Conservation (phyloP, 108 stramenopile species). For the Epithemia pelagica region DNA sequence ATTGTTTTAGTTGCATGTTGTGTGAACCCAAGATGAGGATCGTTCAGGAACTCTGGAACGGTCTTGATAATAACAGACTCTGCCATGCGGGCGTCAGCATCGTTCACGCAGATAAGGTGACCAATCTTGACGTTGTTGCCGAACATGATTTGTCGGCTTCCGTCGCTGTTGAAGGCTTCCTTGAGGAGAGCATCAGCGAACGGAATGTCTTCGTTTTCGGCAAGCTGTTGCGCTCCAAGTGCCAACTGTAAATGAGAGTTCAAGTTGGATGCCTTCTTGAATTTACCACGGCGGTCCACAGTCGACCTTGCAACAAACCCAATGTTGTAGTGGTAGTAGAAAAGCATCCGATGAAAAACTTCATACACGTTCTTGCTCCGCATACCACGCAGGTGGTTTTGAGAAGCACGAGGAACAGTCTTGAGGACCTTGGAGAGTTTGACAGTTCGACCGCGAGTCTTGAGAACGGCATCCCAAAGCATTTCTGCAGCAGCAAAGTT, state of each 20-base stretch:
- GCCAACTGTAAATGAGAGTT: constrained; percentile 42
- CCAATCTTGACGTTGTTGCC: constrained; percentile 36
- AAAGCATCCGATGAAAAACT: constrained; percentile 51
- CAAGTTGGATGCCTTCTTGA: constrained; percentile 56
- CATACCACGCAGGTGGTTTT: constrained; percentile 42
- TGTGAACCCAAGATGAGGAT: constrained; percentile 42
- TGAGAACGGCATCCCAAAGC: constrained; percentile 42
- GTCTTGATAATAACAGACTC: constrained; percentile 43
- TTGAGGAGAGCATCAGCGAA: constrained; percentile 30
- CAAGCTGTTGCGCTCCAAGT: constrained; percentile 37
- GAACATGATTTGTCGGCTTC: constrained; percentile 41
- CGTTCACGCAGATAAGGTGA: constrained; percentile 35
- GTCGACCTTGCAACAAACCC: constrained; percentile 46
- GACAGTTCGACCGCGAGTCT: constrained; percentile 31
- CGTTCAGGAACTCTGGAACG: constrained; percentile 48
- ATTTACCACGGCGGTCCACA: constrained; percentile 44
- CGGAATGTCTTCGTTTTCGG: constrained; percentile 9
- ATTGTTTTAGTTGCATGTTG: constrained; percentile 54
- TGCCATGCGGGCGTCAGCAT: constrained; percentile 50
- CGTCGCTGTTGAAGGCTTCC: constrained; percentile 35
- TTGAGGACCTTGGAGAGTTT: constrained; percentile 33
- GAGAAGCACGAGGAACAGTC: constrained; percentile 33
- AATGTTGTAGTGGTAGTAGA: constrained; percentile 46
- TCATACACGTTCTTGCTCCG: constrained; percentile 39
- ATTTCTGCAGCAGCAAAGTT: constrained; percentile 54